These are phyloP conservation scores for Aspergillus melleus DNA, from an alignment of 2,329 filamentous ascomycete species.

Conservation along the genomic window DNA sequence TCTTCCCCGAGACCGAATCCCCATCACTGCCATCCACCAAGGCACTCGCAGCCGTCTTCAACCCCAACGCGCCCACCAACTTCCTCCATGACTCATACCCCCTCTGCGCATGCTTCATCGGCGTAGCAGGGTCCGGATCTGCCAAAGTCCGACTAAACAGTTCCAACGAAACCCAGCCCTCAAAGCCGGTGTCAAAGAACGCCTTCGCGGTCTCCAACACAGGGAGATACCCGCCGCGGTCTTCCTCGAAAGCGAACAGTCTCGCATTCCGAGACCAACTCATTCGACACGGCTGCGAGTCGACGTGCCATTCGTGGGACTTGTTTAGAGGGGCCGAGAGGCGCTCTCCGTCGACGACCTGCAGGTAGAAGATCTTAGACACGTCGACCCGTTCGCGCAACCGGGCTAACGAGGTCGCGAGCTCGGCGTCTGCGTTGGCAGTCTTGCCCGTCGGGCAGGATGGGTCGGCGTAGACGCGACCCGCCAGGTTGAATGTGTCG, in stretches of 20 bases:
- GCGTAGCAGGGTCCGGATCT: slow-evolving; percentile 53
- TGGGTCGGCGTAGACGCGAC: slow-evolving; percentile 70
- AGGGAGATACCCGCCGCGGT: slow-evolving; percentile 67
- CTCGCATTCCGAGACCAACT: slow-evolving; percentile 76
- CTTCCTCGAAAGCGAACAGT: slow-evolving; percentile 64
- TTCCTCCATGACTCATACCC: slow-evolving; percentile 55
- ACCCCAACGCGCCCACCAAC: slow-evolving; percentile 32
- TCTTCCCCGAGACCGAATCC: not conserved
- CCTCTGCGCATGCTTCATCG: slow-evolving; percentile 56
- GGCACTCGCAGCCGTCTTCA: slow-evolving; percentile 1
- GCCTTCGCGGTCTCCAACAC: slow-evolving; percentile 60
- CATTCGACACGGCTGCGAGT: slow-evolving; percentile 65
- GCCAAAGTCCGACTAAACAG: slow-evolving; percentile 64
- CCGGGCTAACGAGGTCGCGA: slow-evolving; percentile 55
- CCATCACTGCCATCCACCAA: not conserved
- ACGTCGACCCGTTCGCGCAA: slow-evolving; percentile 59
- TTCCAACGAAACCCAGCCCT: slow-evolving; percentile 72
- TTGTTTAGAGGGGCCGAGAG: slow-evolving; percentile 58
- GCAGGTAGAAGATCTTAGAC: slow-evolving; percentile 71
- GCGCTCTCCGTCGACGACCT: slow-evolving; percentile 72
- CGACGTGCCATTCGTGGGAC: slow-evolving; percentile 60
- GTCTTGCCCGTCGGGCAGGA: slow-evolving; percentile 53
- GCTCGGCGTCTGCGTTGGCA: slow-evolving; percentile 55
- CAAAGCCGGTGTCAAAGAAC: slow-evolving; percentile 62
- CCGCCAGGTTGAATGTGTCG: slow-evolving; percentile 77